phyloP scores from a whole-genome alignment of 1,284 basidiomycete species.

The Polyporus tsugae region DNA sequence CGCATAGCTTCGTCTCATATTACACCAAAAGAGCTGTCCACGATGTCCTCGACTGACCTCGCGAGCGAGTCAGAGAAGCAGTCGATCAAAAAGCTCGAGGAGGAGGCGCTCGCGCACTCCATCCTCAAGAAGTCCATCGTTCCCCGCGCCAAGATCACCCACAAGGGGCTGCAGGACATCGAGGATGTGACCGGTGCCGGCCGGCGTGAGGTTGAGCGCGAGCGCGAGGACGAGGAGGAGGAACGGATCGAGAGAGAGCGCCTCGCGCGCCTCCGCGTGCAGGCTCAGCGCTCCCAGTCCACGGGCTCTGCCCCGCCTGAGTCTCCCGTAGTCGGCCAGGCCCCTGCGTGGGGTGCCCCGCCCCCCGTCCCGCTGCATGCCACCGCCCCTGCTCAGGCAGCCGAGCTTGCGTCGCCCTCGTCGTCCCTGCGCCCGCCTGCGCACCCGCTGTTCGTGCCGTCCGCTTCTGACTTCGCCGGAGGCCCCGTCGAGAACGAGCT shows the following conservation, averaged over 20 bases:
- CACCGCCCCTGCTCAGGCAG: conserved; percentile 54
- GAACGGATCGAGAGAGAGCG: conserved; percentile 71
- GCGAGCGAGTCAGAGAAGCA: conserved; percentile 85
- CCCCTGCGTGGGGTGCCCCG: conserved; percentile 58
- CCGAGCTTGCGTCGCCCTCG: conserved; percentile 59
- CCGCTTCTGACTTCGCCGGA: conserved; percentile 49
- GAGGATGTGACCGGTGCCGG: conserved; percentile 73
- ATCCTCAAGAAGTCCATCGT: conserved; percentile 76
- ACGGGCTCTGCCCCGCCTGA: conserved; percentile 67
- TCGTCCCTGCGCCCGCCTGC: conserved; percentile 48
- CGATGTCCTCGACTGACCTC: conserved; percentile 86
- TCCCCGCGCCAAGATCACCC: conserved; percentile 87
- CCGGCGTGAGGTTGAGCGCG: conserved; percentile 61
- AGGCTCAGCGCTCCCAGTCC: conserved; percentile 42
- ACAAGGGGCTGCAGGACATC: conserved; percentile 89
- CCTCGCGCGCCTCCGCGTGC: conserved; percentile 58
- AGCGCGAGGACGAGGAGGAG: conserved; percentile 61
- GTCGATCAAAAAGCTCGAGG: conserved; percentile 80
- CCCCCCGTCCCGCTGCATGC: conserved; percentile 63
- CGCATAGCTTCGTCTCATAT: conserved; percentile 75
- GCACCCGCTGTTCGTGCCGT: conserved; percentile 52
- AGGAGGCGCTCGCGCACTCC: conserved; percentile 83
- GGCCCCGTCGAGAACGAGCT: conserved; percentile 63
- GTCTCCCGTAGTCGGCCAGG: conserved; percentile 59
- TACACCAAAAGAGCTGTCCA: conserved; percentile 72